Evolutionary conservation across 352 stramenopile genomes (phyloP), one percentile per base, ranked within the genome.

Genomic region (Pythium pyrilobum): DNA sequence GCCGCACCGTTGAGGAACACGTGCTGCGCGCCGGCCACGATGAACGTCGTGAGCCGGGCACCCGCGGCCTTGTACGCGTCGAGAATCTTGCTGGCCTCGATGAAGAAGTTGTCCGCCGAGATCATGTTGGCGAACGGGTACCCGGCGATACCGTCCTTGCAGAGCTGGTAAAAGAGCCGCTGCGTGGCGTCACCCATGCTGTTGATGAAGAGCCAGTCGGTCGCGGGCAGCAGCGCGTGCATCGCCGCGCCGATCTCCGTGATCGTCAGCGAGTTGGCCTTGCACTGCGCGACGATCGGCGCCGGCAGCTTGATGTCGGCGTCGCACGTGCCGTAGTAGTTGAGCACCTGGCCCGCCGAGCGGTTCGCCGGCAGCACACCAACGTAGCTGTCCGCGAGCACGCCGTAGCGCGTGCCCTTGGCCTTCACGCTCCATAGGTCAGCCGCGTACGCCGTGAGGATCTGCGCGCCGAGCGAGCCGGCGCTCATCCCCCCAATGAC

Each of bases 161-260:
- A 62, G n/a, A 87, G 52, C 39, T 84, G 52, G 58, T 89, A 89
- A 39, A 85, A 89, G 51, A 76, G 71, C 15, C 78, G 74, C 59
- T 89, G 78, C 21, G 63, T 79, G 40, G 56, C 8, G 56, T 89
- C 78, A 45, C 60, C 67, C 55, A 76, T 75, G 47, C 69, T 83
- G 66, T 74, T 67, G 9, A 87, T 49, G 53, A 87, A 87, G 3
- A 87, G 56, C 78, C 78, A 89, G 24, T 74, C 45, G 31, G 56
- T 70, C 13, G 57, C 55, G 1, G 71, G 68, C 67, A 12, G 46
- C 61, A 9, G 5, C 31, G 15, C 6, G 47, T 85, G 64, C 64
- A 81, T 70, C 18, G 59, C 56, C n/a, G 54, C 54, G 33, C 72
- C 61, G 43, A 85, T 60, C 37, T 86, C 61, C 0, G 49, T 60